These are phyloP conservation scores for Cyphellophora europaea DNA, from an alignment of 2,329 filamentous ascomycete species.

Conservation along the genomic window DNA sequence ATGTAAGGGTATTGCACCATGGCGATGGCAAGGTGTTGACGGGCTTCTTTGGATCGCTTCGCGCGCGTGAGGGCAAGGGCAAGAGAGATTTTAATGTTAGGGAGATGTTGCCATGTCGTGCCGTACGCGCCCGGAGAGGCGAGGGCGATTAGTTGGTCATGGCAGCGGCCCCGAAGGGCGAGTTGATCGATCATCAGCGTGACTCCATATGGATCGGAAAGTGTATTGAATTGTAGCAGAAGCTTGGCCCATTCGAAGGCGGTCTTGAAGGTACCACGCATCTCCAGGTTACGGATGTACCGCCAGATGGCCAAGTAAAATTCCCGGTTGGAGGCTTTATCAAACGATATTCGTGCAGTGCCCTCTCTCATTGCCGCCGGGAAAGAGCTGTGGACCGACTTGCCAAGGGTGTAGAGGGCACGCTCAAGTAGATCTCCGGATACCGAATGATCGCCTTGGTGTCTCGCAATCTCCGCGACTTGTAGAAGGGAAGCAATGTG, in stretches of 20 bases:
- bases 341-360: constrained; percentile 71
- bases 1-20: constrained; percentile 76
- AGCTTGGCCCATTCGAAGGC: constrained; percentile 91
- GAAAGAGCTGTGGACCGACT: constrained; percentile 77
- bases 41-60: constrained; percentile 56
- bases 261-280: constrained; percentile 89
- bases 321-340: constrained; percentile 77
- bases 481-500: constrained; percentile 91
- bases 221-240: constrained; percentile 62
- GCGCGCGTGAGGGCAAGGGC: constrained; percentile 67
- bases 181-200: constrained; percentile 73
- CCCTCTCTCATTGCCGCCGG: constrained; percentile 65
- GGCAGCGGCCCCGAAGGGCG: constrained; percentile 70
- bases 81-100: constrained; percentile 66
- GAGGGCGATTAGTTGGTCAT: constrained; percentile 65
- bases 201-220: constrained; percentile 72
- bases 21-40: constrained; percentile 54
- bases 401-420: constrained; percentile 87
- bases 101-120: constrained; percentile 45
- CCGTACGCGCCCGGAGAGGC: constrained; percentile 42
- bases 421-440: constrained; percentile 82
- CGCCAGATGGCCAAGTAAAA: constrained; percentile 85
- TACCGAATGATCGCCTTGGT: constrained; percentile 79
- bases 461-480: constrained; percentile 83
- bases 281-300: constrained; percentile 74